phyloP scores from a whole-genome alignment of 1,284 basidiomycete species.

The Rhodotorula sp. region DNA sequence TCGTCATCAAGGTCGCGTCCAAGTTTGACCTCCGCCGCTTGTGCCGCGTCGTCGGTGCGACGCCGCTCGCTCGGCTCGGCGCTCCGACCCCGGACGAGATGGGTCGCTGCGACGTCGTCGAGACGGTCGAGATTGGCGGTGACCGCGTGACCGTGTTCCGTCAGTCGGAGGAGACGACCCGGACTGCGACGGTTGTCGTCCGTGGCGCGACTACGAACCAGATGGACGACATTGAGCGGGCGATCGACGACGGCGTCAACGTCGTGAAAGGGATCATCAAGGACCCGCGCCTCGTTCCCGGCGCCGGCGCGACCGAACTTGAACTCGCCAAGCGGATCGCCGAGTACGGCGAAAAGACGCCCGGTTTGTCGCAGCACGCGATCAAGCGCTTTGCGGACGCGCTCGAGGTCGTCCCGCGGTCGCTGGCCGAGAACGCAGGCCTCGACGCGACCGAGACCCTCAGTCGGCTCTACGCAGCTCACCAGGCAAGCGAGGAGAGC shows the following conservation, averaged over 20 bases:
- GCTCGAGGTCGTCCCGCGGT: slow-evolving; percentile 88
- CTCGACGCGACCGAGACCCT: slow-evolving; percentile 90
- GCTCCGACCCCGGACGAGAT: slow-evolving; percentile 96
- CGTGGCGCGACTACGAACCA: slow-evolving; percentile 95
- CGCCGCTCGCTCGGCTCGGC: slow-evolving; percentile 90
- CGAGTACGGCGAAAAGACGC: slow-evolving; percentile 80
- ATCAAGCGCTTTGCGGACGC: slow-evolving; percentile 88
- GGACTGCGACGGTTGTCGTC: slow-evolving; percentile 89
- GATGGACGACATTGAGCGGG: slow-evolving; percentile 92
- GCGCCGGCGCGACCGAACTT: slow-evolving; percentile 90
- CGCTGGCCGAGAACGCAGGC: slow-evolving; percentile 94
- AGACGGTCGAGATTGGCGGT: slow-evolving; percentile 94
- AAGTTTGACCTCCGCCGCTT: slow-evolving; percentile 96
- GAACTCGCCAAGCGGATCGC: slow-evolving; percentile 83
- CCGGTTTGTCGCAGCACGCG: slow-evolving; percentile 89
- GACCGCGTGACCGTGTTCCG: slow-evolving; percentile 96
- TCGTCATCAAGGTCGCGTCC: slow-evolving; percentile 93
- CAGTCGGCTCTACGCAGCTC: slow-evolving; percentile 82
- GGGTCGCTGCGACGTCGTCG: slow-evolving; percentile 88
- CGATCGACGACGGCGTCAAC: slow-evolving; percentile 95
- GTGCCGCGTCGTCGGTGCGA: slow-evolving; percentile 92
- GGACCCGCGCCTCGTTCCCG: slow-evolving; percentile 85
- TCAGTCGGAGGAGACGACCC: slow-evolving; percentile 63
- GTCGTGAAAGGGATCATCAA: slow-evolving; percentile 92
- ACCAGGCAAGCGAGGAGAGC: slow-evolving; percentile 67